Conservation (phyloP, 805 yeast genomes). For the Yarrowia yakushimensis region DNA sequence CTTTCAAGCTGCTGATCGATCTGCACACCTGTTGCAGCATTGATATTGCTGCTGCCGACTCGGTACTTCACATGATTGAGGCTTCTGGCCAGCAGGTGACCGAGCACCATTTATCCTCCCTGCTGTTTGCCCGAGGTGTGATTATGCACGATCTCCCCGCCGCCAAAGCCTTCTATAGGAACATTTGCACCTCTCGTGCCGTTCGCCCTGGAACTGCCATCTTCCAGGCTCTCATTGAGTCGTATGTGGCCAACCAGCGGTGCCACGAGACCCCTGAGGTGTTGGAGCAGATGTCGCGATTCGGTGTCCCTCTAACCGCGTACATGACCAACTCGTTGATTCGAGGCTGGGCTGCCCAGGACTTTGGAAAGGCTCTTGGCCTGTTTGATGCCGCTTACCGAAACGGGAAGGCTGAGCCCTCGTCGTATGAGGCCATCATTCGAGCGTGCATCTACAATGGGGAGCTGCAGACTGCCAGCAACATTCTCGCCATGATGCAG, state of each 20-base stretch:
- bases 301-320: conserved; percentile 36
- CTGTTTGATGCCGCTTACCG: conserved; percentile 34
- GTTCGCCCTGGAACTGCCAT: conserved; percentile 40
- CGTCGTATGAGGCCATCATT: conserved; percentile 39
- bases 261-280: conserved; percentile 36
- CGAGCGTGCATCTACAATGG: conserved; percentile 35
- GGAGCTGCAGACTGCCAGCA: conserved; percentile 30
- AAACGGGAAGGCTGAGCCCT: conserved; percentile 35
- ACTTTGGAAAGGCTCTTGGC: conserved; percentile 32
- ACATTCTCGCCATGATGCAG: conserved; percentile 32
- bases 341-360: conserved; percentile 39
- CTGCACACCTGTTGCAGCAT: conserved; percentile 37
- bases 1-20: conserved; percentile 44
- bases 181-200: conserved; percentile 34
- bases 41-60: conserved; percentile 39
- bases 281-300: conserved; percentile 37
- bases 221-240: conserved; percentile 42
- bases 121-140: conserved; percentile 42
- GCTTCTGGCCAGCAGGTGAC: conserved; percentile 34
- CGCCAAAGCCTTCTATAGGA: conserved; percentile 39
- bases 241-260: conserved; percentile 39
- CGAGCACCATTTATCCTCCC: conserved; percentile 40
- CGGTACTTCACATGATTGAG: conserved; percentile 37
- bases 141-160: conserved; percentile 36
- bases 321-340: conserved; percentile 39